Evolutionary conservation across 2,329 filamentous ascomycete species (phyloP).

Genomic region (Knufia petricola): DNA sequence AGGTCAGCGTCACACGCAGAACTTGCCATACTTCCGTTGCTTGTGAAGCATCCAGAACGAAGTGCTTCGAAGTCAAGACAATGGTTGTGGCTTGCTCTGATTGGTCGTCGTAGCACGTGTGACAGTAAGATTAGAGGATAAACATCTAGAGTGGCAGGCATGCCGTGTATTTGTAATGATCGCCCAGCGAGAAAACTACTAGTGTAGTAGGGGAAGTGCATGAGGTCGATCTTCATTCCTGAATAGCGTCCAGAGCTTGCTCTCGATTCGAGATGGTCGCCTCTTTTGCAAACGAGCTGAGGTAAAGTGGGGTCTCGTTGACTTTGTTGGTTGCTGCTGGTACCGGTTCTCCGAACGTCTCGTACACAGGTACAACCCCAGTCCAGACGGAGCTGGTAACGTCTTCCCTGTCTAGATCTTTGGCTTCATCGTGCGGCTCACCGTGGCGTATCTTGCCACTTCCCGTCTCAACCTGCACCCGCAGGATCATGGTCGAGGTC

Average conservation of each 20-base stretch:
- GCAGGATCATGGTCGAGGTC: slow-evolving; percentile 62
- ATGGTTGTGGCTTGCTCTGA: no score
- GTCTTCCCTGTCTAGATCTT: slow-evolving; percentile 43
- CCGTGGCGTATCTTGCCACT: slow-evolving; percentile 67
- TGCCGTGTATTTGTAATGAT: no score
- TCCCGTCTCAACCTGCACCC: slow-evolving; percentile 57
- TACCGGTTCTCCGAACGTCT: slow-evolving; percentile 54
- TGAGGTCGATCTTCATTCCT: no score
- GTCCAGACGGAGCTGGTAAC: slow-evolving; percentile 47
- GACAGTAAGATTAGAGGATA: no score
- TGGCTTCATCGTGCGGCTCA: slow-evolving; percentile 51
- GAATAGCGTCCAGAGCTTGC: slow-evolving; percentile 15
- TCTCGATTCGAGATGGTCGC: slow-evolving; percentile 9
- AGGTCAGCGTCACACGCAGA: no score
- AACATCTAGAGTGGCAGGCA: no score
- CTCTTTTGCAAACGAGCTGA: slow-evolving; percentile 44
- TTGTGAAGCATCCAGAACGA: no score
- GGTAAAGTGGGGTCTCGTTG: slow-evolving; percentile 50
- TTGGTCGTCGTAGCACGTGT: no score
- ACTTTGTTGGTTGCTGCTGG: slow-evolving; percentile 51
- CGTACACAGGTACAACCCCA: slow-evolving; percentile 56
- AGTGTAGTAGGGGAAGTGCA: no score
- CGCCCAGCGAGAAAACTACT: no score
- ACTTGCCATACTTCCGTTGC: no score
- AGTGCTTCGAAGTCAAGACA: no score